Evolutionary conservation across 352 stramenopile genomes (phyloP).

Genomic region (Albugo laibachii): DNA sequence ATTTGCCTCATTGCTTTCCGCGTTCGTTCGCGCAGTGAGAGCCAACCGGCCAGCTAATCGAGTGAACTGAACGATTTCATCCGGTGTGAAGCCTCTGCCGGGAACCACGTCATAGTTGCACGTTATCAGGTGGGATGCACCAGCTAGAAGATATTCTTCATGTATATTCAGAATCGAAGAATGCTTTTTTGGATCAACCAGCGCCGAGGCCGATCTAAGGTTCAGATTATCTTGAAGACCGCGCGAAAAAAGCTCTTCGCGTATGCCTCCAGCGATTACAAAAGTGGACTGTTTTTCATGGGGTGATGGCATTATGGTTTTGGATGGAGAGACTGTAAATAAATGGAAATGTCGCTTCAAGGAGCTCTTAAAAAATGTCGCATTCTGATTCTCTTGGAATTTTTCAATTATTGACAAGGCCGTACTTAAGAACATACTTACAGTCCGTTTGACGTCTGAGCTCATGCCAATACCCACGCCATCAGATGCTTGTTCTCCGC

Average conservation of each 20-base stretch:
- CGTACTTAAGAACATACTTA: no score
- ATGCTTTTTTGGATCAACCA: conserved; percentile 50
- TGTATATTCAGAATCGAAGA: conserved; percentile 44
- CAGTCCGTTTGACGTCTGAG: no score
- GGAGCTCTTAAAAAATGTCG: no score
- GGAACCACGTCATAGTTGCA: conserved; percentile 81
- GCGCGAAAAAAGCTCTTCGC: conserved; percentile 73
- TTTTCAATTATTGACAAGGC: no score
- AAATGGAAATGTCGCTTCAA: no score
- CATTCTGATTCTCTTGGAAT: no score
- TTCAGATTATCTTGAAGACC: conserved; percentile 80
- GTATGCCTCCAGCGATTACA: conserved; percentile 67
- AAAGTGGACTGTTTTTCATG: no score
- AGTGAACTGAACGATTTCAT: conserved; percentile 52
- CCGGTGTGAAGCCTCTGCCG: conserved; percentile 56
- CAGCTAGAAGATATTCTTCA: conserved; percentile 51
- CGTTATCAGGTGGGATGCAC: conserved; percentile 63
- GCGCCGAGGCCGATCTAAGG: conserved; percentile 73
- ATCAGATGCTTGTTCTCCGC: no score
- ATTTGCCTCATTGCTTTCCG: conserved; percentile 7
- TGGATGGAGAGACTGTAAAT: no score
- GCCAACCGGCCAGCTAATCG: conserved; percentile 42
- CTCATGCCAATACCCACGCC: no score
- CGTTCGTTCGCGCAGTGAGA: conserved; percentile 15
- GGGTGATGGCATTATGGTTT: no score